Base-by-base conservation (phyloP, 164 flowering plant genomes). In the Platanus orientalis region DNA sequence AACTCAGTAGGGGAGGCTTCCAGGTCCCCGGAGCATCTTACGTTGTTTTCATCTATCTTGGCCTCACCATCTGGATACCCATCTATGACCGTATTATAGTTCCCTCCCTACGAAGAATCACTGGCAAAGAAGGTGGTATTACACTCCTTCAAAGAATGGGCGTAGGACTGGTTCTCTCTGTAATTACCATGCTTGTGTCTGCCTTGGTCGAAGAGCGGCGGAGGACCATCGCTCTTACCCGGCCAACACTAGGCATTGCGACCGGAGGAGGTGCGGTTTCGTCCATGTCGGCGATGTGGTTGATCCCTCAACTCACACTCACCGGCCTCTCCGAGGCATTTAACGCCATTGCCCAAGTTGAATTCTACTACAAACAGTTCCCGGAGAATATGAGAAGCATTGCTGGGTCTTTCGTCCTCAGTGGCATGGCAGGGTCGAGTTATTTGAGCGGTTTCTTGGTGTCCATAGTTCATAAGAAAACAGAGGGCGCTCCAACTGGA, bases 101-200 rank as follows among this genome's bases (percentile, higher is more conserved):
- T 13, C 92, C 89, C 0, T 5, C 54, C 9, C 62, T 79, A 9
- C 68, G 79, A 4, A 75, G 62, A 52, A 19, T 85, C 66, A 85
- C 90, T 6, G 59, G 56, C 1, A 56, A 69, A 24, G 83, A 81
- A 60, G 71, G 70, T 1, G 95, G 97, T 0, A 71, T 90, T 51
- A 81, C 92, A 6, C 74, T 81, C 1, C 85, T 90, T 42, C 89
- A 88, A 52, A 69, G 91, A 51, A 84, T 85, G 45, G 92, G 95
- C 3, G 73, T 80, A 2, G 97, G 95, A 14, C 66, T 79, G 0
- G 56, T 79, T 0, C 65, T 88, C 45, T 62, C 80, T 0, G 44
- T 72, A 2, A 5, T 67, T 0, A 26, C 78, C 2, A 73, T 74
- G 81, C 45, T 78, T 13, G 69, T 77, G 0, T 66, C 85, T 2